Percentiles rank a stretch among this genome's conserved stretches.
Conservation (phyloP, 2,329 filamentous ascomycete species). For the Nemania abortiva region DNA sequence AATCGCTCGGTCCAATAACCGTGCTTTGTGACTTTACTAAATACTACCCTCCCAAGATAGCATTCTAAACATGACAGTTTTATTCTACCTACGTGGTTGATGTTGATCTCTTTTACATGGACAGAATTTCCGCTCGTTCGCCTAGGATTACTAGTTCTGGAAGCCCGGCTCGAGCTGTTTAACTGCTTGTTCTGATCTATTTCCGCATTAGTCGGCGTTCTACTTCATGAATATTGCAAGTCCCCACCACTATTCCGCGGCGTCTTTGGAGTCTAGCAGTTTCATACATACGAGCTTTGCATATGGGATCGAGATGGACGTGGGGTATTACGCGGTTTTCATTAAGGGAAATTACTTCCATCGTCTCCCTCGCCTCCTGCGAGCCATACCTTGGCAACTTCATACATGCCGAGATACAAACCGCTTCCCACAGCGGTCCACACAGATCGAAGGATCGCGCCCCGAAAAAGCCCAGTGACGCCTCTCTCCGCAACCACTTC, state of each 20-base stretch:
- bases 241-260: background rate
- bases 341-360: slow-evolving; percentile 45
- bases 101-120: background rate
- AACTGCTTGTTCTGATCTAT: slow-evolving; percentile 5
- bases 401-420: slow-evolving; percentile 87
- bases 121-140: background rate
- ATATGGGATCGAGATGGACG: background rate
- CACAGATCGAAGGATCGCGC: slow-evolving; percentile 76
- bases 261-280: slow-evolving; percentile 4
- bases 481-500: slow-evolving; percentile 77
- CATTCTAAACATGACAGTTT: background rate
- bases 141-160: slow-evolving; percentile 9
- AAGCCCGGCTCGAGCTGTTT: background rate
- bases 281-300: slow-evolving; percentile 11
- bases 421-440: slow-evolving; percentile 90
- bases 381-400: slow-evolving; percentile 78
- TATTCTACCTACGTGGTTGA: background rate
- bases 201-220: slow-evolving; percentile 3
- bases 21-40: background rate
- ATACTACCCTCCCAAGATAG: slow-evolving; percentile 3
- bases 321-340: background rate
- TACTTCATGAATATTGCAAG: slow-evolving; percentile 3
- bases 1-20: background rate
- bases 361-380: slow-evolving; percentile 59
- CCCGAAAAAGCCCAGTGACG: slow-evolving; percentile 79